phyloP scores from a whole-genome alignment of 2,329 filamentous ascomycete genomes.

The Colletotrichum tofieldiae region DNA sequence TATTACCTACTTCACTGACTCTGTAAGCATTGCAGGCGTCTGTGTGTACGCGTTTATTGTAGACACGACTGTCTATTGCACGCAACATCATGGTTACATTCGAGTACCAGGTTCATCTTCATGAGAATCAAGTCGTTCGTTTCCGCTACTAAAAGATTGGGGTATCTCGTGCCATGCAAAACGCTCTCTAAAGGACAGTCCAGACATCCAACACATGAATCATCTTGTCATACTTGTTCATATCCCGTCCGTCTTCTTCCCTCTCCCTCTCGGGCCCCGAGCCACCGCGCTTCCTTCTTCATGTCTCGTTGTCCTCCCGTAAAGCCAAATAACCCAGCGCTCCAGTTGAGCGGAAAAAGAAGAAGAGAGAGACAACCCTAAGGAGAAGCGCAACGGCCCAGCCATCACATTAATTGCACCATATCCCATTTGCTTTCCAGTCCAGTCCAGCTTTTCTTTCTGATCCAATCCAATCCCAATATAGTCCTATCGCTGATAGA shows the following conservation, averaged over 20 bases:
- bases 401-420: slow-evolving; percentile 36
- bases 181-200: slow-evolving; percentile 40
- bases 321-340: slow-evolving; percentile 12
- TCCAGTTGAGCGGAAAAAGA: not conserved
- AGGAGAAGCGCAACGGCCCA: slow-evolving; percentile 35
- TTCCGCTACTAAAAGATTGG: slow-evolving; percentile 39
- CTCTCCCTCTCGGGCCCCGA: slow-evolving; percentile 4
- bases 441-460: slow-evolving; percentile 33
- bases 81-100: not conserved
- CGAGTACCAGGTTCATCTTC: not conserved
- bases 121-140: slow-evolving; percentile 4
- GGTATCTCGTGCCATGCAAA: slow-evolving; percentile 42
- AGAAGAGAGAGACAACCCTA: slow-evolving; percentile 5
- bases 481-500: slow-evolving; percentile 29
- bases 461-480: not conserved
- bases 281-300: slow-evolving; percentile 27
- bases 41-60: no score
- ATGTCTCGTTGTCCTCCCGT: not conserved
- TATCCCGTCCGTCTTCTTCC: not conserved
- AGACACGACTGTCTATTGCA: not conserved
- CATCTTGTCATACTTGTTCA: slow-evolving; percentile 31
- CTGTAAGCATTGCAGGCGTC: no score
- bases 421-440: not conserved
- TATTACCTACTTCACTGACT: no score
- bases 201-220: slow-evolving; percentile 38